Evolutionary conservation across 371 early-diverging fungal genomes (phyloP), one percentile per base, ranked within the genome.

Genomic region (Apophysomyces ossiformis): DNA sequence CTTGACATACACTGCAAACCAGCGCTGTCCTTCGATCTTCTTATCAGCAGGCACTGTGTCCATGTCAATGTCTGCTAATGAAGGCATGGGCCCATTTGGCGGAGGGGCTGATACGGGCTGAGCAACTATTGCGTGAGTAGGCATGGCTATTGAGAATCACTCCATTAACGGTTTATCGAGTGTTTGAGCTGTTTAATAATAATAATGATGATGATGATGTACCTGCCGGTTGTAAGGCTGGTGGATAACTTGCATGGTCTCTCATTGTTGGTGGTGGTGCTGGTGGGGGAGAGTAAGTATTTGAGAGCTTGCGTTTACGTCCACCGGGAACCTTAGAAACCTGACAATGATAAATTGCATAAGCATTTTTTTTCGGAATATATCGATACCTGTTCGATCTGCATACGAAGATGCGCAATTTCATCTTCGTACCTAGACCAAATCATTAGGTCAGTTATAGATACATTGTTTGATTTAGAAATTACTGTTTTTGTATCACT

Each of bases 11-110:
- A 92, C 78, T 35, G 91, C 93, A 82, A 92, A 87, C 96, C 96
- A 96, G 82, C 95, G 96, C 4, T 76, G 70, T 18, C 95, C 94
- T 75, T 96, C 96, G 44, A 88, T 87, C 75, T 92, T 94, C 79
- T 90, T 77, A 60, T 86, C 87, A 2, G 90, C 74, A 12, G 94
- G 94, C 18, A 93, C 89, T 58, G 79, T 87, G 26, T 94, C 93
- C 3, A 90, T 90, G 69, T 94, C 95, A 60, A 96, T 78, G 65
- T 95, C 95, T 65, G 87, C 89, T 62, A 91, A 80, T 46, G 68
- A 35, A 36, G 43, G 41, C 57, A 18, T 50, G 43, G 2, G 37
- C 39, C 13, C 64, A 32, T n/a, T 39, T 39, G 38, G 35, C 16
- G 64, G 39, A 32, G 43, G 58, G 26, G 32, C 64, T 41, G 64